Base-by-base conservation (phyloP, 163 green algal species). In the Scenedesmus sp. region DNA sequence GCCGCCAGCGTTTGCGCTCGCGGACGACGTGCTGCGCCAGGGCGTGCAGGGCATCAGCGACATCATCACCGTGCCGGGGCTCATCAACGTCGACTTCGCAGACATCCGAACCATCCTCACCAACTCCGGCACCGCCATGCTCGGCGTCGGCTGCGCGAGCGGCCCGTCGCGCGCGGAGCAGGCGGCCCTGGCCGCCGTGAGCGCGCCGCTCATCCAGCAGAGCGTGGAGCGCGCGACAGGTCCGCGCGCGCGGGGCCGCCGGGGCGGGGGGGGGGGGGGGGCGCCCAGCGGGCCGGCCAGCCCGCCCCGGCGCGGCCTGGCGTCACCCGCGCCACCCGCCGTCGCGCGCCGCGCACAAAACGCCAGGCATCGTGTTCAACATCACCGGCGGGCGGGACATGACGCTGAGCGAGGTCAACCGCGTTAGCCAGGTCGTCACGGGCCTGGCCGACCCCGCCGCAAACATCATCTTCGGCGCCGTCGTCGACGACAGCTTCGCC, bases 11-110 rank as follows among this genome's bases (percentile, higher is more conserved):
- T 47, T 54, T 56, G 24, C 63, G 53, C 34, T 58, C 92, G 94
- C 70, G 39, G 7, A 6, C 39, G 6, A 10, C 39, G 7, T 47
- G 39, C 39, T 47, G 39, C 96, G 96, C 60, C 92, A 96, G 26
- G 87, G 94, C 77, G 7, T 94, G 17, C 87, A 95, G 74, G 95
- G 95, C 74, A 99, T 99, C 83, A 97, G 90, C 10, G 95, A 99
- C 88, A 98, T 99, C 89, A 98, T 99, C 85, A 98, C 92, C 1
- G 86, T 95, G 58, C 95, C 95, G 4, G 95, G 95, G 24, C 90
- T 98, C 17, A 94, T 98, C 75, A 99, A 99, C 85, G 93, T 99
- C 11, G 95, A 99, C 88, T 98, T 99, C 91, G 95, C 95, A 20
- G 95, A 99, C 81, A 92, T 99, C 33, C 84, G 90, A 53, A 86